Conservation (phyloP, 129 eudicot genomes). For the Rutidosis leptorrhynchoides region DNA sequence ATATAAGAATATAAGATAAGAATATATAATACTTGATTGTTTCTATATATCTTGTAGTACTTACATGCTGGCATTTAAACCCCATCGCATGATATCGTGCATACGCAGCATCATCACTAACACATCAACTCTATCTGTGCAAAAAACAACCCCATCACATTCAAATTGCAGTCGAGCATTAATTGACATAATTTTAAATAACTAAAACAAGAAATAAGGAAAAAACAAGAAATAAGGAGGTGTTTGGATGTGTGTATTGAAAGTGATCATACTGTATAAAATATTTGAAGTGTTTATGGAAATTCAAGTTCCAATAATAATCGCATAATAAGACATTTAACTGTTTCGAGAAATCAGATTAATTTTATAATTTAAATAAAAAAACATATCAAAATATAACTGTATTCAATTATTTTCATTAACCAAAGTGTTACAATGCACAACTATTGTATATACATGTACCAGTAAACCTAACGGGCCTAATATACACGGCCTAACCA, state of each 20-base stretch:
- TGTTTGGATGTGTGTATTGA: not conserved
- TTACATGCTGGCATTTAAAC: conserved; percentile 28
- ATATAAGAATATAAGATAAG: no score
- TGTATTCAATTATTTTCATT: not conserved
- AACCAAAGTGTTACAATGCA: not conserved
- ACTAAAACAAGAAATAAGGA: no score
- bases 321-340: not conserved
- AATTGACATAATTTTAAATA: not conserved
- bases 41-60: not conserved
- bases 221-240: not conserved
- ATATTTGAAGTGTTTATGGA: not conserved
- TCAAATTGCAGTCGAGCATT: not conserved
- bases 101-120: conserved; percentile 26
- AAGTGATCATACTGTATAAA: not conserved
- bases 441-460: not conserved
- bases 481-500: not conserved
- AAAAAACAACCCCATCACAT: not conserved
- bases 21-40: not conserved
- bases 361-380: not conserved
- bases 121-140: conserved; percentile 28
- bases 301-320: not conserved
- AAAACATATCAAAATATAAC: not conserved
- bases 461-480: no score
- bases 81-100: conserved; percentile 21
- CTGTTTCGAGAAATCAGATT: not conserved